Evolutionary conservation across 2,329 filamentous ascomycete species (phyloP).

Genomic region (Tolypocladium endophyticum): DNA sequence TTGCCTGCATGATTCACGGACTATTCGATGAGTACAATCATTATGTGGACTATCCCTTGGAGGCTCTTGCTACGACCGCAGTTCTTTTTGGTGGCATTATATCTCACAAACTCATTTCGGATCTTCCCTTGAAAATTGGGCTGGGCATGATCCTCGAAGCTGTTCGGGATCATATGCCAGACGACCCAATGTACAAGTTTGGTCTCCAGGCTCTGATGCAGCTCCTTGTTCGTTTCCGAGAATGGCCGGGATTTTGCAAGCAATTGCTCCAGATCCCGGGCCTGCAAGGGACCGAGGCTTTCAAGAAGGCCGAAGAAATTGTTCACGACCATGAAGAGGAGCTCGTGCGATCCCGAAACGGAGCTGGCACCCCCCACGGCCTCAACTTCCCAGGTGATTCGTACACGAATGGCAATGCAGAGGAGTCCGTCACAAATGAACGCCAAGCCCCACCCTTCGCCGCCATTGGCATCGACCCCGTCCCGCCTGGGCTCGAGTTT

Average conservation of each 20-base stretch:
- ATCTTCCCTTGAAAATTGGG: constrained; percentile 85
- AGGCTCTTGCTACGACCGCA: constrained; percentile 88
- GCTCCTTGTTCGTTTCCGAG: constrained; percentile 67
- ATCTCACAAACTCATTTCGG: constrained; percentile 81
- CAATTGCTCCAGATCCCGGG: constrained; percentile 73
- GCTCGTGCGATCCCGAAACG: constrained; percentile 43
- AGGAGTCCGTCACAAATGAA: constrained; percentile 50
- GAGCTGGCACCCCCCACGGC: constrained; percentile 26
- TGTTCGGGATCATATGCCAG: constrained; percentile 71
- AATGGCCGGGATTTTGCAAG: constrained; percentile 94
- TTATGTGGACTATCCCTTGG: constrained; percentile 91
- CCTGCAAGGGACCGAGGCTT: constrained; percentile 76
- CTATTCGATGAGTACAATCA: constrained; percentile 96
- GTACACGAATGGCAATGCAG: constrained; percentile 59
- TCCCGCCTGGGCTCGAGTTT: constrained; percentile 51
- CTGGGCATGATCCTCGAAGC: constrained; percentile 96
- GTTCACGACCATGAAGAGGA: constrained; percentile 59
- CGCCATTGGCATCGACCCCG: constrained; percentile 66
- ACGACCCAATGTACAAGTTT: constrained; percentile 96
- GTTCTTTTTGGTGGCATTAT: constrained; percentile 96
- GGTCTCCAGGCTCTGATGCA: constrained; percentile 91
- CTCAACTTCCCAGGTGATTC: constrained; percentile 32
- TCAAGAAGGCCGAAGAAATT: constrained; percentile 71
- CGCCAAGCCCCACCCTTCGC: constrained; percentile 61
- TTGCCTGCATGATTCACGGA: constrained; percentile 97